Conservation (phyloP, 1,284 basidiomycete species). For the Malassezia sympodialis region DNA sequence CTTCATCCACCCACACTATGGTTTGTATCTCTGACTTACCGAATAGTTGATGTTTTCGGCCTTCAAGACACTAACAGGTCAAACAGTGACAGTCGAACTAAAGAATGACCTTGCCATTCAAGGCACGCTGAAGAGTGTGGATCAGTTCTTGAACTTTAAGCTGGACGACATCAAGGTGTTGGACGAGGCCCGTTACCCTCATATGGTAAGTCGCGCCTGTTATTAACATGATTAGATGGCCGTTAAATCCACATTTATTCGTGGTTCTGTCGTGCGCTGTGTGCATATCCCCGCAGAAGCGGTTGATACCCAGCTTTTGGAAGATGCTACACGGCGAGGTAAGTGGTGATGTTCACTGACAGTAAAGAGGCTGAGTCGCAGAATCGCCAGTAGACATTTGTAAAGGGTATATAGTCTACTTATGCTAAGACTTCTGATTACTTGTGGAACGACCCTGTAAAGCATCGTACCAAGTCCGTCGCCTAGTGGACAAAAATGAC, state of each 20-base stretch:
- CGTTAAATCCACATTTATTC: conserved; percentile 96
- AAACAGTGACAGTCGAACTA: conserved; percentile 80
- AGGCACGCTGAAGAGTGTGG: conserved; percentile 90
- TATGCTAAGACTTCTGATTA: not conserved
- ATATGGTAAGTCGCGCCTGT: conserved; percentile 63
- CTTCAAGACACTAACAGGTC: conserved; percentile 97
- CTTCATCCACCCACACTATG: not conserved
- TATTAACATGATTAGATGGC: conserved; percentile 63
- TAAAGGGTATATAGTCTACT: not conserved
- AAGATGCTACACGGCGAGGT: conserved; percentile 90
- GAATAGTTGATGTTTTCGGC: conserved; percentile 87
- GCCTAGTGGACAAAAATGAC: conserved; percentile 29
- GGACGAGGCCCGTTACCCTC: conserved; percentile 85
- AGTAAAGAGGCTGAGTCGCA: conserved; percentile 14
- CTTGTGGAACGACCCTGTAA: not conserved
- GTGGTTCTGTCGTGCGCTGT: conserved; percentile 94
- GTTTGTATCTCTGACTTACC: conserved; percentile 1
- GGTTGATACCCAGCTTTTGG: conserved; percentile 88
- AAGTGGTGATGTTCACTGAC: conserved; percentile 15
- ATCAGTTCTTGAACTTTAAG: conserved; percentile 98
- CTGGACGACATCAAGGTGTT: conserved; percentile 86
- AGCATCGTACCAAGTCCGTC: conserved; percentile 22
- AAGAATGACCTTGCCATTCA: conserved; percentile 98
- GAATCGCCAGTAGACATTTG: not conserved
- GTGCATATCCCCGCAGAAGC: conserved; percentile 84